These are phyloP conservation scores for Hibiscus syriacus DNA, from an alignment of 345 rosid genomes.

Conservation along the genomic window DNA sequence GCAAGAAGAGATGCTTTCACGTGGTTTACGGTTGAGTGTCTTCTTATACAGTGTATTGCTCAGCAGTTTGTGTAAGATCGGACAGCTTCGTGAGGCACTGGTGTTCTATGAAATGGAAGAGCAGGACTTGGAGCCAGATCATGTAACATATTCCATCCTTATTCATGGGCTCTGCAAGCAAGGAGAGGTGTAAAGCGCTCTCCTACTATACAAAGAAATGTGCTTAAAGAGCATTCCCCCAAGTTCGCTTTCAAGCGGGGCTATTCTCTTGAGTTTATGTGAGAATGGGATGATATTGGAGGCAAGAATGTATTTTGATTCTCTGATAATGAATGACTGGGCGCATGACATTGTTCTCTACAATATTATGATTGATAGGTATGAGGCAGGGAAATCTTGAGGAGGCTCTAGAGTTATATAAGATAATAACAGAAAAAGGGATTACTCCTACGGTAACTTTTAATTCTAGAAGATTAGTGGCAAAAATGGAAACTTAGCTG, in stretches of 20 bases:
- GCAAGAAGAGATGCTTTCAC: conserved; percentile 48
- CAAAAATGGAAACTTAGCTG: background rate
- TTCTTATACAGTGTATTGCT: conserved; percentile 48
- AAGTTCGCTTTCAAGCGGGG: conserved; percentile 34
- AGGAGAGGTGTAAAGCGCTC: conserved; percentile 52
- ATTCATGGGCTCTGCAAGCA: conserved; percentile 67
- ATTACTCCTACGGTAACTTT: conserved; percentile 21
- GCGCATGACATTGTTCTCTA: conserved; percentile 39
- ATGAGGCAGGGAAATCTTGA: conserved; percentile 40
- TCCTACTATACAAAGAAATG: conserved; percentile 46
- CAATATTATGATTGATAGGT: conserved; percentile 64
- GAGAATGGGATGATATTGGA: conserved; percentile 40
- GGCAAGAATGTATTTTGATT: conserved; percentile 52
- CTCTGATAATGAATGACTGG: conserved; percentile 30
- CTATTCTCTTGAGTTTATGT: conserved; percentile 53
- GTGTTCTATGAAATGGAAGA: conserved; percentile 41
- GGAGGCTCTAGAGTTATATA: conserved; percentile 47
- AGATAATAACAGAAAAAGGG: conserved; percentile 28
- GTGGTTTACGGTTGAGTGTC: conserved; percentile 36
- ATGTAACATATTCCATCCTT: conserved; percentile 58
- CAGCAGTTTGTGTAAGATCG: conserved; percentile 61
- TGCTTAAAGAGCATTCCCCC: conserved; percentile 35
- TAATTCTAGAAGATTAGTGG: conserved; percentile 10
- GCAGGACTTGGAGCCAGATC: conserved; percentile 41
- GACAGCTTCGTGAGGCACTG: conserved; percentile 42